Base-by-base conservation (phyloP, 2,329 filamentous ascomycete species). In the Sarocladiaceae sp. region DNA sequence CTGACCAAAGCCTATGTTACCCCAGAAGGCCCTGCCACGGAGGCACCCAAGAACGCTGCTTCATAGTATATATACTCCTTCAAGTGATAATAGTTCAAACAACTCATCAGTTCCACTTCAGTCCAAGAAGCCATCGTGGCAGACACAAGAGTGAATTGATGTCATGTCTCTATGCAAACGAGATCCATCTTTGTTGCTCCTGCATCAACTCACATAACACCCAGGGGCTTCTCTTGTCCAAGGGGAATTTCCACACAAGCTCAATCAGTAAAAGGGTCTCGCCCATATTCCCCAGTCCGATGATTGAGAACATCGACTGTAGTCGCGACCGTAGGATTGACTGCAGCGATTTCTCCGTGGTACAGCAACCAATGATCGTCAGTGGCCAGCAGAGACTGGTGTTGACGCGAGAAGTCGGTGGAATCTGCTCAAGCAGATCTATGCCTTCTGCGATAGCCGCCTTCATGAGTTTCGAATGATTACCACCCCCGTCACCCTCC, bases 1-100 rank as follows among this genome's bases (percentile, higher is more conserved):
- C 80, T 89, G 79, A 84, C 79, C 37, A 87, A 78, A 71, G 79
- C 60, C 28, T 62, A 61, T 20, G 59, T 75, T 25, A 60, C 61
- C 10, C 37, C 58, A 4, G 59, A 61, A 37, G 58, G 59, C 2
- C 36, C 54, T 2, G 44, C 56, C 20, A 40, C 39, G 11, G 46
- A 29, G 18, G 46, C 22, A 65, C 77, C 55, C 78, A 84, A 50
- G 76, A 81, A 57, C 74, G 33, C 33, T 12, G 33, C 33, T n/a
- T 36, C 33, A n/a, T 36, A 36, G 33, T 36, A n/a, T 8, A 8
- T 12, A n/a, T 8, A 36, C 8, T 8, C 29, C 15, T 8, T 15
- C 29, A 31, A 8, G 29, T 31, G 29, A 8, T 15, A 31, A 8
- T 15, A 31, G 29, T 31, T n/a, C n/a, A n/a, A n/a, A n/a, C n/a